Evolutionary conservation across 257 asterid species (phyloP), one percentile per base, ranked within the genome.

Genomic region (Asclepias syriaca): DNA sequence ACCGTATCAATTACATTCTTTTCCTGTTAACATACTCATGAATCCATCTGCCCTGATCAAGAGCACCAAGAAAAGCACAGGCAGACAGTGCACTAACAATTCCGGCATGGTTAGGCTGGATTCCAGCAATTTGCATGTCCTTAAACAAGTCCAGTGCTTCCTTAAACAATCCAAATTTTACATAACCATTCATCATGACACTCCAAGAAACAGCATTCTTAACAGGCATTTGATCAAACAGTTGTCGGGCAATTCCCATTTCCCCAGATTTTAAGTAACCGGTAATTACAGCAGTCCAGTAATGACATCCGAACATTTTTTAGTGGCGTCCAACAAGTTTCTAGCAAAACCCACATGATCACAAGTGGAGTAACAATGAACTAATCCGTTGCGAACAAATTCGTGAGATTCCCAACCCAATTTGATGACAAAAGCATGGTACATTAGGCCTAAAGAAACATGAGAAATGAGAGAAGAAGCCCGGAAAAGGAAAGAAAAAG

Each of bases 181-280:
- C 75, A 72, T 78, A 85, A 68, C 95, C 95, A 65, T 77, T 82
- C 21, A 86, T 81, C 85, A 88, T 74, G 12, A 80, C 77, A 51
- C 88, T 88, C 88, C 90, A 86, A 15, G 88, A 70, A 77, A 80
- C 83, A 3, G 75, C 81, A 69, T 86, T 85, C 63, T 32, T 83
- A 29, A 72, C 67, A 34, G 90, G 89, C 93, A 87, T 87, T 84
- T 77, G 29, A 56, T 85, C 89, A 66, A 88, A 88, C 87, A 86
- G 16, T 50, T 81, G 76, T 49, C 75, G 61, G 1, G 90, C 92
- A 1, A 16, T 11, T 54, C 10, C 77, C 9, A 72, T 11, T 51
- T 79, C 81, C 65, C 88, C 85, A 48, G 56, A 49, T 50, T 73
- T 86, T 4, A 77, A 34, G 54, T 88, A 85, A 58, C 88, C 95